These are phyloP conservation scores for Sporobolomyces phaffii DNA, from an alignment of 768 basidiomycete species.

Conservation along the genomic window DNA sequence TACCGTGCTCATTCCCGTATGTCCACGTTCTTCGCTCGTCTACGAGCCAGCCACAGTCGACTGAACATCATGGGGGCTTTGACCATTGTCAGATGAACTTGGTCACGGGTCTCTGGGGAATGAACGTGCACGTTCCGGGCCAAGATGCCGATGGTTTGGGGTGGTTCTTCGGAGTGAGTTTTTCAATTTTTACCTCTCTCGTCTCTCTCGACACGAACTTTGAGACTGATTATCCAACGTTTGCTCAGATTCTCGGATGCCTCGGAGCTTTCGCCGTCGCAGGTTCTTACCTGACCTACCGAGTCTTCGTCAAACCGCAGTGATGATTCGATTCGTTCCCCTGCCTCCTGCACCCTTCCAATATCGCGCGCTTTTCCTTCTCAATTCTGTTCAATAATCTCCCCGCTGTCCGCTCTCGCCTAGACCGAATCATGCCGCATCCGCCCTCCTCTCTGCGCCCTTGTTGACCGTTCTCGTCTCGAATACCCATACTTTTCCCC, in stretches of 20 bases:
- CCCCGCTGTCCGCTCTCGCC: too few species aligned
- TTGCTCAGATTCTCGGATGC: constrained; percentile 29
- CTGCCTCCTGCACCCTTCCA: too few species aligned
- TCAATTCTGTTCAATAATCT: too few species aligned
- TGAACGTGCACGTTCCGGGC: constrained; percentile 97
- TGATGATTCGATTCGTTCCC: too few species aligned
- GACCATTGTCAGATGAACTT: constrained; percentile 60
- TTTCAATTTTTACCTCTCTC: neutral
- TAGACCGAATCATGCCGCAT: too few species aligned
- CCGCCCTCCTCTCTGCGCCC: too few species aligned
- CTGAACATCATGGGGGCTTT: too few species aligned
- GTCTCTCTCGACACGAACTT: neutral
- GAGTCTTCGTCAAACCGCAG: constrained; percentile 14
- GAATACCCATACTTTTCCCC: too few species aligned
- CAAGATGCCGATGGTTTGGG: constrained; percentile 52
- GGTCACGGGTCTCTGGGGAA: constrained; percentile 73
- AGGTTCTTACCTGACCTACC: constrained; percentile 35
- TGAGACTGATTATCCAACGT: neutral
- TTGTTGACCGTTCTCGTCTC: too few species aligned
- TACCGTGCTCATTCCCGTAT: constrained; percentile 91
- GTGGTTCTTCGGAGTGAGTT: constrained; percentile 52
- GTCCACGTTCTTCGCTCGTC: too few species aligned
- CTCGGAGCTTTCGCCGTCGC: constrained; percentile 30
- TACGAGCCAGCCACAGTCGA: too few species aligned
- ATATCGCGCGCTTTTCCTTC: too few species aligned